Evolutionary conservation across 176 grass and related monocot genomes (phyloP).

Genomic region (Oryza nivara): DNA sequence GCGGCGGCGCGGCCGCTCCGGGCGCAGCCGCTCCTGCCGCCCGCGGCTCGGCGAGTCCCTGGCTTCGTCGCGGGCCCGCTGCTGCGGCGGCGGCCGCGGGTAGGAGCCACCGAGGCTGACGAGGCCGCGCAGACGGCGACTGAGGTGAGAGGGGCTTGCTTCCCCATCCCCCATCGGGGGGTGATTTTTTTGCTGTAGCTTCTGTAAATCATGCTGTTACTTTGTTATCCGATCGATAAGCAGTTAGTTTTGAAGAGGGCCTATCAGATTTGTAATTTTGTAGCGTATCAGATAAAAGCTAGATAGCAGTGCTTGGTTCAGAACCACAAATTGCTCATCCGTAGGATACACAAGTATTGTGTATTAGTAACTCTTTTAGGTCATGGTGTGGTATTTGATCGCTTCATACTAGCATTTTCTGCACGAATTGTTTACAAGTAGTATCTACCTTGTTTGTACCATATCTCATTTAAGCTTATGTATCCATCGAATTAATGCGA

Average conservation of each 20-base stretch:
- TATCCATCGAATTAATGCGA: neutral
- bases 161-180: neutral
- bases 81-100: slow-evolving; percentile 5
- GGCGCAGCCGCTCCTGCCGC: slow-evolving; percentile 4
- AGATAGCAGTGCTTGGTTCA: neutral
- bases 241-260: neutral
- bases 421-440: neutral
- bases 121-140: slow-evolving; percentile 46
- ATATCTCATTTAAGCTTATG: neutral
- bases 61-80: slow-evolving; percentile 1
- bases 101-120: slow-evolving; percentile 47
- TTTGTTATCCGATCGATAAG: neutral
- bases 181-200: neutral
- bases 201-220: neutral
- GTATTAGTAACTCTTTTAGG: neutral
- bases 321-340: neutral
- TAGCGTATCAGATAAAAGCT: neutral
- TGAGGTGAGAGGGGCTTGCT: slow-evolving; percentile 46
- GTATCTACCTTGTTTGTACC: neutral
- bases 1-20: slow-evolving; percentile 28
- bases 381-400: neutral
- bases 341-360: neutral
- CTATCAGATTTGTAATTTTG: neutral
- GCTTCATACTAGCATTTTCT: slow-evolving; percentile 17
- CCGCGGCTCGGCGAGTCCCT: slow-evolving; percentile 9